Evolutionary conservation across 164 flowering plant genomes (phyloP), one percentile per base, ranked within the genome.

Genomic region (Annona squamosa): DNA sequence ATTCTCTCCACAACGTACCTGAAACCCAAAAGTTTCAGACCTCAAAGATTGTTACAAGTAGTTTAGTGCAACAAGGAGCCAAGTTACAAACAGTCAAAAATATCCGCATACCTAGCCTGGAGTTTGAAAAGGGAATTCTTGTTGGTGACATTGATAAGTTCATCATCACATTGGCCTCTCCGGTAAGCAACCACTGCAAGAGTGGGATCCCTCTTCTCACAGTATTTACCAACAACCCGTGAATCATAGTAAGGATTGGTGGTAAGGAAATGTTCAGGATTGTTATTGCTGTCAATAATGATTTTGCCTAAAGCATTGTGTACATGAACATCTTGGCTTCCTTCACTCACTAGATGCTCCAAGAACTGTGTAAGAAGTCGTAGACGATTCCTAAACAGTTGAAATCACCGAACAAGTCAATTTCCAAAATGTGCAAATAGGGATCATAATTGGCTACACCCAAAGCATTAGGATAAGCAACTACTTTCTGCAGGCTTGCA

Each of bases 281-380:
- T 94, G 77, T 96, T 96, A 82, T 89, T 89, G 90, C 99, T 96
- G 74, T 96, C 99, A 68, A 96, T 96, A 57, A 96, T 96, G 69
- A 96, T 96, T 85, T 96, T 96, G 76, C 99, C 99, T 80, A 96
- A 79, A 69, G 99, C 99, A 87, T 96, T 96, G 84, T 96, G 99
- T 26, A 96, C 99, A 84, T 96, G 99, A 26, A 96, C 97, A 84
- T 96, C 99, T 80, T 91, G 98, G 84, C 99, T 96, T 80, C 99
- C 99, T 80, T 96, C 99, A 82, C 97, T 96, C 81, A 93, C 99
- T 76, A 96, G 97, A 90, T 96, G 99, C 89, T 96, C 99, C 84
- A 96, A 79, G 82, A 96, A 96, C 78, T 96, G 99, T 65, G 99
- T 91, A 6, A 96, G 97, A 48, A 96, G 82, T 4, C 97, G 98